These are phyloP conservation scores for Penicillium bialowiezense DNA, from an alignment of 495 filamentous ascomycete genomes.

Conservation along the genomic window DNA sequence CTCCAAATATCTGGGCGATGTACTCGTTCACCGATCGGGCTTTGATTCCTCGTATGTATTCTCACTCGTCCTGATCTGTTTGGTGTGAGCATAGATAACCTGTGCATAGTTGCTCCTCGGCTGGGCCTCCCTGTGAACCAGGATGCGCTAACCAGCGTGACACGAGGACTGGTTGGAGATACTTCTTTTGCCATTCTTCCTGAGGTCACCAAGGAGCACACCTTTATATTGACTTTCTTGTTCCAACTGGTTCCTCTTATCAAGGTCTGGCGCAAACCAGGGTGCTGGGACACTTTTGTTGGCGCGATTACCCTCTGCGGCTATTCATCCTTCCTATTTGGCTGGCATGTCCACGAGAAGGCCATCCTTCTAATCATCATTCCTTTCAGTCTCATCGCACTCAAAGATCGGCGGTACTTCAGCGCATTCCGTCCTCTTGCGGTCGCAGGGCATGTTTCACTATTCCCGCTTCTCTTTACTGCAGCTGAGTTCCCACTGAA, in stretches of 20 bases:
- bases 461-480: conserved; percentile 93
- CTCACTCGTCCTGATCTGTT: background rate
- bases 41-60: conserved; percentile 68
- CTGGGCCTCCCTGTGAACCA: conserved; percentile 69
- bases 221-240: conserved; percentile 77
- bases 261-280: conserved; percentile 78
- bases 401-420: conserved; percentile 88
- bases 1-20: conserved; percentile 94
- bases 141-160: conserved; percentile 80
- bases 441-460: conserved; percentile 89
- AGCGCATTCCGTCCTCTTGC: conserved; percentile 89
- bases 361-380: conserved; percentile 92
- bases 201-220: conserved; percentile 72
- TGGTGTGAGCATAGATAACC: conserved; percentile 20
- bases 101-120: conserved; percentile 66
- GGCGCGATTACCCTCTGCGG: conserved; percentile 91
- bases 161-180: conserved; percentile 90
- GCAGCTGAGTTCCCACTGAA: conserved; percentile 86
- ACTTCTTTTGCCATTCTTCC: conserved; percentile 92
- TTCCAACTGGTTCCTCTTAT: conserved; percentile 77
- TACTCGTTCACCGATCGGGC: conserved; percentile 88
- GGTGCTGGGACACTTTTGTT: conserved; percentile 86
- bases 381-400: conserved; percentile 90
- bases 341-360: conserved; percentile 99
- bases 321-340: conserved; percentile 94